Evolutionary conservation across 192 early-diverging fungal genomes (phyloP).

Genomic region (Linnemannia zychae): DNA sequence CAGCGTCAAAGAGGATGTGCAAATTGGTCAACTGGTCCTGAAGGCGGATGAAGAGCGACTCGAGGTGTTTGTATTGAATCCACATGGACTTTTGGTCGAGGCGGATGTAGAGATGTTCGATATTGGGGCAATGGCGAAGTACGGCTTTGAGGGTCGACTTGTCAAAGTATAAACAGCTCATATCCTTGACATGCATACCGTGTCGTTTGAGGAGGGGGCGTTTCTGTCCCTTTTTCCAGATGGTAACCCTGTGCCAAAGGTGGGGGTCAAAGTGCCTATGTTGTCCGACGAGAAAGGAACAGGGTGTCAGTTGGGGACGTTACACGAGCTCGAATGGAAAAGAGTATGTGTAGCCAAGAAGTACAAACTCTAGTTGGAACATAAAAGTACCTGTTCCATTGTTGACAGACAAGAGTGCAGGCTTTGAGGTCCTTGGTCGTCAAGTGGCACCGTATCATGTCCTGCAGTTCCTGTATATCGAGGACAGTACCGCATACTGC

Average conservation of each 20-base stretch:
- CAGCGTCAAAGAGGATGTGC: background rate
- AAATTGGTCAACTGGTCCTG: background rate
- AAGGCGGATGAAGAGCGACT: background rate
- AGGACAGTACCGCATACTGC: background rate
- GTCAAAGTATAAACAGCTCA: background rate
- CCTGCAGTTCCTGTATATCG: background rate
- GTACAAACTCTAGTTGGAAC: too few species aligned
- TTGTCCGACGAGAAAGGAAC: background rate
- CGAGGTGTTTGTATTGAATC: conserved; percentile 1
- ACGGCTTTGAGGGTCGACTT: background rate
- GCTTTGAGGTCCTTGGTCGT: background rate
- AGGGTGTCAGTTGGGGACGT: background rate
- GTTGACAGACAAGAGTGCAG: background rate
- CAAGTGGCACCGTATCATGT: background rate
- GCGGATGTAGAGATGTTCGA: background rate
- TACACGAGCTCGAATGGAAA: background rate
- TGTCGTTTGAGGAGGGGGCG: background rate
- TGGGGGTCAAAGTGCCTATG: background rate
- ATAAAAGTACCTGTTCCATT: background rate
- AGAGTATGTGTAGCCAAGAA: background rate
- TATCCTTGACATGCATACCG: background rate
- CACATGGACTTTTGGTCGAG: background rate
- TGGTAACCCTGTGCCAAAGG: background rate
- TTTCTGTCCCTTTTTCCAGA: background rate
- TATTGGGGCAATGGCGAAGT: background rate